Base-by-base conservation (phyloP, 2,329 filamentous ascomycete genomes). In the Graphiopsis chlorocephala region DNA sequence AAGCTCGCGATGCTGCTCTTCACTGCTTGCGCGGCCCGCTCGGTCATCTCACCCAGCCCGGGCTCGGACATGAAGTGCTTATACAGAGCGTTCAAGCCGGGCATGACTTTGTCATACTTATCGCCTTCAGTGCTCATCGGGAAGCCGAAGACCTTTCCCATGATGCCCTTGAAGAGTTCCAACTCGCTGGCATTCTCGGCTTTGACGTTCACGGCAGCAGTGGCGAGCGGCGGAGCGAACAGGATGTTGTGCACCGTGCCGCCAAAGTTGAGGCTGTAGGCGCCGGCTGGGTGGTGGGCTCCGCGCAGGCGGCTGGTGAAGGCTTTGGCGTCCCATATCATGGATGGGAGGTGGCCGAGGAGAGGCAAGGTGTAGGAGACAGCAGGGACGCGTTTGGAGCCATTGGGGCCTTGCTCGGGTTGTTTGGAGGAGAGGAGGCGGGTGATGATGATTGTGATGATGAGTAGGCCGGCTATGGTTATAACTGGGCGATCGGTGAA, bases 281-380 rank as follows among this genome's bases (percentile, higher is more conserved):
- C 78, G 38, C 76, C 77, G 5, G 71, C 76, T 7, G 53, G 17
- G 65, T 73, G 77, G 69, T 75, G 76, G 63, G 72, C 75, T 57
- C 75, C 77, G 75, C 72, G 66, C 15, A 82, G 72, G 59, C 74
- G 75, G 45, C 75, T 74, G 66, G 85, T 71, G 68, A 84, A 82
- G 12, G 70, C 69, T 47, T 81, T 75, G 57, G 80, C 79, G 47
- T 81, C 72, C 70, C 81, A 78, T 23, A 80, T 73, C 68, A 81
- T 77, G 68, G 86, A 83, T 23, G 83, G 69, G 7, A 81, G 78
- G 76, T 89, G 84, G 45, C 85, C 84, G 10, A 88, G 38, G 60
- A 83, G 78, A 1, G 86, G 86, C 8, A 88, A 73, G 83, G 85
- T 89, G 74, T 88, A 88, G 29, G 85, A 84, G 25, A 83, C 68